These are phyloP conservation scores for Pichia sp. DNA, from an alignment of 1,139 yeast genomes.

Conservation along the genomic window DNA sequence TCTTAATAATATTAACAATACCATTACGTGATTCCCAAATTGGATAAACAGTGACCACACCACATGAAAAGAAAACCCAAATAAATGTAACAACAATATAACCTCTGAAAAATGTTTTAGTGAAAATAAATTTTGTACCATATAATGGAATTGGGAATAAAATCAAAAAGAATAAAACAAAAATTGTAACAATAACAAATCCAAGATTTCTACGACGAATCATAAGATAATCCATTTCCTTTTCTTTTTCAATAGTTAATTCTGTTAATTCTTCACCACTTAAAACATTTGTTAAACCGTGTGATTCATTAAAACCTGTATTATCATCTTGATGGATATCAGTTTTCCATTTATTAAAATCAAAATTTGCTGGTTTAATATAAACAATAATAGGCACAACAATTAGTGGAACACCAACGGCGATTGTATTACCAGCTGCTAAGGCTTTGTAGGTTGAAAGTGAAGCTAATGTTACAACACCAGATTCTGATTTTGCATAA, in stretches of 20 bases:
- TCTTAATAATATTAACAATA: constrained; percentile 14
- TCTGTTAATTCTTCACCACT: constrained; percentile 32
- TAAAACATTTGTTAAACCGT: constrained; percentile 26
- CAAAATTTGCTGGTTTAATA: constrained; percentile 66
- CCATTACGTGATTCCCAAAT: constrained; percentile 31
- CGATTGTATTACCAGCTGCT: constrained; percentile 50
- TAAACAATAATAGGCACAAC: constrained; percentile 62
- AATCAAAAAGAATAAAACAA: constrained; percentile 26
- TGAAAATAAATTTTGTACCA: constrained; percentile 31
- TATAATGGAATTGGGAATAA: constrained; percentile 33
- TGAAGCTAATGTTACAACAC: constrained; percentile 50
- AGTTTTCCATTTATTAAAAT: constrained; percentile 54
- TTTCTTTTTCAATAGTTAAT: constrained; percentile 16
- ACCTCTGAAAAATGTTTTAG: constrained; percentile 32
- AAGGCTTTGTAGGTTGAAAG: constrained; percentile 38
- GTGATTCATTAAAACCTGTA: constrained; percentile 36
- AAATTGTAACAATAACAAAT: constrained; percentile 21
- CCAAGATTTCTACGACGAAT: constrained; percentile 24
- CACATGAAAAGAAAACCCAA: constrained; percentile 34
- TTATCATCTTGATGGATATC: constrained; percentile 60
- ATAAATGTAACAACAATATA: constrained; percentile 35
- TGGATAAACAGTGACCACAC: constrained; percentile 32
- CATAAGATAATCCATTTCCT: constrained; percentile 24
- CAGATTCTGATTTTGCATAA: constrained; percentile 48
- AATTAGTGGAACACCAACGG: constrained; percentile 67